A percentile compares a stretch with the other conserved stretches of the same genome.
Evolutionary conservation across 352 stramenopile genomes (phyloP).

Genomic region (Phytopythium vexans): DNA sequence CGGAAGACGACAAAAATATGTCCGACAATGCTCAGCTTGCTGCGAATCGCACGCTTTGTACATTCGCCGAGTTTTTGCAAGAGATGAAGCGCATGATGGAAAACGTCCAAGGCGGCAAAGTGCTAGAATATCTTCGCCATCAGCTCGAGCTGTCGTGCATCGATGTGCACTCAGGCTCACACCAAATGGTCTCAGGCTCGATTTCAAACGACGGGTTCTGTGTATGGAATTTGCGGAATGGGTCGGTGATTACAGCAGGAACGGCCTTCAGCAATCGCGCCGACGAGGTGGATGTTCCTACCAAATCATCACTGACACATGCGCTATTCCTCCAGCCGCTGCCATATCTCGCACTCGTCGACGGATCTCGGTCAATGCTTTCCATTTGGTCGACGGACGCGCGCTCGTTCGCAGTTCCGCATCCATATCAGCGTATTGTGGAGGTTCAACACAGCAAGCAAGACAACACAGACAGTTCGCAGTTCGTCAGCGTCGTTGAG

Average conservation of each 20-base stretch:
- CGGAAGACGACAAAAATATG: background rate
- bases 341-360: too few relatives aligned
- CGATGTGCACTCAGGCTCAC: constrained; percentile 19
- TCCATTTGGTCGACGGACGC: too few relatives aligned
- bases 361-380: too few relatives aligned
- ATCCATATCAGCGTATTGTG: constrained; percentile 14
- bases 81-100: constrained; percentile 6
- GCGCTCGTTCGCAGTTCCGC: constrained; percentile 2
- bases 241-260: constrained; percentile 18
- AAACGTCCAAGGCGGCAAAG: background rate
- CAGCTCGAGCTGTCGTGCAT: constrained; percentile 18
- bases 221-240: constrained; percentile 47
- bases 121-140: background rate
- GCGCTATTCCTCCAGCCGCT: constrained; percentile 3
- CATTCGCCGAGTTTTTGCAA: constrained; percentile 9
- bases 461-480: background rate
- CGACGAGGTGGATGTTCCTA: background rate
- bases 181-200: constrained; percentile 29
- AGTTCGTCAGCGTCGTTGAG: constrained; percentile 10
- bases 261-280: background rate
- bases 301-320: constrained; percentile 6
- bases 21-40: background rate
- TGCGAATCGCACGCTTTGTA: constrained; percentile 6
- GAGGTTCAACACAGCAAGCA: constrained; percentile 1
- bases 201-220: constrained; percentile 31